phyloP scores from a whole-genome alignment of 345 rosid genomes.

The Eucalyptus polyanthemos region DNA sequence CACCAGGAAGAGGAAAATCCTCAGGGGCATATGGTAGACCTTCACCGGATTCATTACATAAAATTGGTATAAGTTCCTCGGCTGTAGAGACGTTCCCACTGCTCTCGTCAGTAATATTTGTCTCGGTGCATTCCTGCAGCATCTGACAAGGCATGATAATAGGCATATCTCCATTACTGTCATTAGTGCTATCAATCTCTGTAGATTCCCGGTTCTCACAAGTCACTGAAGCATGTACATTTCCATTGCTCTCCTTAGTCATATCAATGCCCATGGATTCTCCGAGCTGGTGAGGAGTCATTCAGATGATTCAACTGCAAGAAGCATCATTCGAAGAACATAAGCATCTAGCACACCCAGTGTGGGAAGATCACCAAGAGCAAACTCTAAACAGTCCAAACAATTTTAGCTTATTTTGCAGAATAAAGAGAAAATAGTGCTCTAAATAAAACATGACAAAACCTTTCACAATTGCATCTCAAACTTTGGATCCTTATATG shows the following conservation, averaged over 20 bases:
- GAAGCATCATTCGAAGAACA: not conserved
- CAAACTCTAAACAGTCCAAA: not conserved
- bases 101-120: not conserved
- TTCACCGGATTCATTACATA: conserved; percentile 32
- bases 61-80: conserved; percentile 31
- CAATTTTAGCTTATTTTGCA: not conserved
- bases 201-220: not conserved
- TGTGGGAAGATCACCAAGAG: not conserved
- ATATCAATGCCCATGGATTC: not conserved
- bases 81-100: conserved; percentile 2
- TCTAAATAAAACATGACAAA: not conserved
- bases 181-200: not conserved
- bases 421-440: not conserved
- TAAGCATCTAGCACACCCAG: not conserved
- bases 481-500: not conserved
- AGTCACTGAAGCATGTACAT: not conserved
- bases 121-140: not conserved
- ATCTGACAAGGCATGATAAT: not conserved
- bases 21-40: conserved; percentile 88
- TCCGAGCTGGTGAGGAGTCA: not conserved
- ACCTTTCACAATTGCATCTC: not conserved
- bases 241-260: not conserved
- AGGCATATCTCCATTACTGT: not conserved
- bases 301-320: not conserved
- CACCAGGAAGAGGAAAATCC: conserved; percentile 70